These are phyloP conservation scores for Neltuma alba DNA, from an alignment of 306 rosid species.

Conservation along the genomic window DNA sequence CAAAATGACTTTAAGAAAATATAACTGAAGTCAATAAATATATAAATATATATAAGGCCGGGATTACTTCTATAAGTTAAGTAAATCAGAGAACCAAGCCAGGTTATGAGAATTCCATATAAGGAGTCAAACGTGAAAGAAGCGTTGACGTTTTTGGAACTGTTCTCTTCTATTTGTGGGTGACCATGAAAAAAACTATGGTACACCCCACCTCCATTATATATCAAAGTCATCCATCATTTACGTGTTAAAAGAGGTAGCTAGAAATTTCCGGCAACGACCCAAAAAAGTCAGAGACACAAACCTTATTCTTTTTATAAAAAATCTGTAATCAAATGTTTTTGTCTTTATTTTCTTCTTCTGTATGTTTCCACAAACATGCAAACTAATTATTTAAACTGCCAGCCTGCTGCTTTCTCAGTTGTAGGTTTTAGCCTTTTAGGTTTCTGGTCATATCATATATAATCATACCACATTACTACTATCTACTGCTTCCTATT, in stretches of 20 bases:
- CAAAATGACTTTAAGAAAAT: no score
- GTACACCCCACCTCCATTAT: neutral
- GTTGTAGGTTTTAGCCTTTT: neutral
- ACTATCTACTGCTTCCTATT: neutral
- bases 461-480: neutral
- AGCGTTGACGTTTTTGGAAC: neutral
- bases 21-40: no score
- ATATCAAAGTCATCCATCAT: neutral
- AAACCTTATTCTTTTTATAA: neutral
- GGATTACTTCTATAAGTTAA: neutral
- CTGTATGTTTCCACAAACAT: neutral
- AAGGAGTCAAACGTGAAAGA: neutral
- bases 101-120: neutral
- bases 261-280: neutral
- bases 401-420: neutral
- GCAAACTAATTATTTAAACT: neutral
- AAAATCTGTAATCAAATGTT: neutral
- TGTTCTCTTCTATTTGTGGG: neutral
- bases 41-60: neutral
- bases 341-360: neutral
- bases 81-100: neutral
- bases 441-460: neutral
- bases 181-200: conserved; percentile 17
- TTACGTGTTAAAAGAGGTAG: neutral
- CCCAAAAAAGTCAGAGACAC: conserved; percentile 29